A percentile compares a stretch with the other conserved stretches of the same genome.
Evolutionary conservation across 2,329 filamentous ascomycete species (phyloP).

Genomic region (Helotiales sp.): DNA sequence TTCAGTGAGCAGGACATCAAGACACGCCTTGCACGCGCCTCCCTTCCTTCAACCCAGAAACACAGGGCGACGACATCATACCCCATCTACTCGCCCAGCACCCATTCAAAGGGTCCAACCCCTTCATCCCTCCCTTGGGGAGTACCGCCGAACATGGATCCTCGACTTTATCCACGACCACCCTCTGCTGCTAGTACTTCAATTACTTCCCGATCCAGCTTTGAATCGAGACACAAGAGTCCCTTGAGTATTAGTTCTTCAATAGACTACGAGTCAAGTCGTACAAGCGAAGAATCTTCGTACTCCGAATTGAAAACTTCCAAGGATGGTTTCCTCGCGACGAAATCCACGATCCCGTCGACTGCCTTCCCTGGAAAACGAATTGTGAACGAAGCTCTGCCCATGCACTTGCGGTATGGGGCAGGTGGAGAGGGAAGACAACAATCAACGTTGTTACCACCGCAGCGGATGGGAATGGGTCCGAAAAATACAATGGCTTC

Average conservation of each 20-base stretch:
- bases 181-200: slow-evolving; percentile 28
- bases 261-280: slow-evolving; percentile 32
- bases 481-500: background rate
- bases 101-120: slow-evolving; percentile 7
- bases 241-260: slow-evolving; percentile 39
- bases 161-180: slow-evolving; percentile 24
- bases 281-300: slow-evolving; percentile 33
- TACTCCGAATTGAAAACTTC: slow-evolving; percentile 17
- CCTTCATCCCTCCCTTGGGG: slow-evolving; percentile 25
- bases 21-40: slow-evolving; percentile 31
- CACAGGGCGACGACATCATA: slow-evolving; percentile 31
- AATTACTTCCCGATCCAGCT: slow-evolving; percentile 31
- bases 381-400: slow-evolving; percentile 27
- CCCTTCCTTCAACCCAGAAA: slow-evolving; percentile 22
- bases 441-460: slow-evolving; percentile 24
- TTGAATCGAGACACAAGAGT: slow-evolving; percentile 38
- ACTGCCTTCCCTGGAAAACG: slow-evolving; percentile 12
- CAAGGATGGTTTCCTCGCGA: slow-evolving; percentile 17
- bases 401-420: slow-evolving; percentile 23
- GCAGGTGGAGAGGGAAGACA: slow-evolving; percentile 24
- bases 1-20: slow-evolving; percentile 35
- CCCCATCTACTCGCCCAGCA: slow-evolving; percentile 31
- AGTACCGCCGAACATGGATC: slow-evolving; percentile 30
- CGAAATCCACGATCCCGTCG: slow-evolving; percentile 15
- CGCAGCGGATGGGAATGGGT: slow-evolving; percentile 23